Percentiles rank a stretch among this genome's conserved stretches.
These are phyloP conservation scores for Adansonia madagascariensis DNA, from an alignment of 441 rosid genomes.

Conservation along the genomic window DNA sequence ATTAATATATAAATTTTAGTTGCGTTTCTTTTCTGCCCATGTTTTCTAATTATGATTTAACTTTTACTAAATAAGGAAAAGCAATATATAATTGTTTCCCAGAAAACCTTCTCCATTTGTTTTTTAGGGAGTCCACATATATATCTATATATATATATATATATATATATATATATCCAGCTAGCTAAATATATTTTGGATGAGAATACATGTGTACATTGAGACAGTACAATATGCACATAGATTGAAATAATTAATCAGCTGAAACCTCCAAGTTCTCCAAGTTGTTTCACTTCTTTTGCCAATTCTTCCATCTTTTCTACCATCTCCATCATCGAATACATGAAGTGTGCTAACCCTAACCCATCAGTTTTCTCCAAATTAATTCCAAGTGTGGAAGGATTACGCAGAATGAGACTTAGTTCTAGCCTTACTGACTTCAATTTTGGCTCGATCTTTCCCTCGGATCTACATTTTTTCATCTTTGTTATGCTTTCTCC, in stretches of 20 bases:
- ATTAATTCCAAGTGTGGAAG: slow-evolving; percentile 14
- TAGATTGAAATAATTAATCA: neutral
- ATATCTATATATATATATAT: too few relatives aligned
- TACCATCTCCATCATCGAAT: slow-evolving; percentile 44
- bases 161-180: neutral
- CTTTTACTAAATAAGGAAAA: neutral
- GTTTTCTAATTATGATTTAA: too few relatives aligned
- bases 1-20: too few relatives aligned
- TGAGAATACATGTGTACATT: neutral
- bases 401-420: slow-evolving; percentile 25
- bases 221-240: neutral
- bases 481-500: slow-evolving; percentile 56
- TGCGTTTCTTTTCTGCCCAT: too few relatives aligned
- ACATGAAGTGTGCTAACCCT: slow-evolving; percentile 48
- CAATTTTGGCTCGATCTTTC: slow-evolving; percentile 42
- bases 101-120: neutral
- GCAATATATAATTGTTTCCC: neutral
- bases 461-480: slow-evolving; percentile 46
- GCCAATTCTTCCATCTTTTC: slow-evolving; percentile 57
- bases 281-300: slow-evolving; percentile 61
- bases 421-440: slow-evolving; percentile 49
- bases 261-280: slow-evolving; percentile 48
- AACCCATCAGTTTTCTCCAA: slow-evolving; percentile 41
- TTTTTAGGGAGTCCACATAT: neutral
- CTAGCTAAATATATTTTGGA: too few relatives aligned